phyloP scores from a whole-genome alignment of 371 early-diverging fungal genomes.

The Synchytrium microbalum region DNA sequence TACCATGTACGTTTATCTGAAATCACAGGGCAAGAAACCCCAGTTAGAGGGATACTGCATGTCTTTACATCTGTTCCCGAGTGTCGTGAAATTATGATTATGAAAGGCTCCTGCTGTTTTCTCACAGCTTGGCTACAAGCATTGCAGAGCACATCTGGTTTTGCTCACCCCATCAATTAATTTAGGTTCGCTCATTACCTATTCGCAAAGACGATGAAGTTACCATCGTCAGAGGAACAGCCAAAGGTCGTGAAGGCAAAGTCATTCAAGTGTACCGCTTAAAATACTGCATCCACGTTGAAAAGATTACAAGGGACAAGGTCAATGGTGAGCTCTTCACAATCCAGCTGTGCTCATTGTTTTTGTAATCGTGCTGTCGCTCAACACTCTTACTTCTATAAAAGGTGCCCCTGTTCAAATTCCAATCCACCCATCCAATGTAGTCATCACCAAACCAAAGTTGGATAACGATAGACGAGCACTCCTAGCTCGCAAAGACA shows the following conservation, averaged over 20 bases:
- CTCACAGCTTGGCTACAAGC: too few species aligned
- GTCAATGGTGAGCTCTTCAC: conserved; percentile 74
- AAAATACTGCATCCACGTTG: conserved; percentile 97
- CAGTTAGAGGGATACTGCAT: background rate
- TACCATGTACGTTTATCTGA: conserved; percentile 55
- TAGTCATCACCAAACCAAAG: conserved; percentile 89
- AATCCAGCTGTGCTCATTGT: conserved; percentile 3
- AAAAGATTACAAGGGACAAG: conserved; percentile 93
- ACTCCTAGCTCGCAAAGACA: conserved; percentile 72
- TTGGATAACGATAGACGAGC: conserved; percentile 91
- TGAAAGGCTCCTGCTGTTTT: too few species aligned
- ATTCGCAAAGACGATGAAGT: conserved; percentile 98
- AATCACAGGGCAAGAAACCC: background rate
- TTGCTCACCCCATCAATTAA: conserved; percentile 1
- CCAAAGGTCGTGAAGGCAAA: conserved; percentile 97
- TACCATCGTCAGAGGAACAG: conserved; percentile 83
- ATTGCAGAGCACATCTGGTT: conserved; percentile 1
- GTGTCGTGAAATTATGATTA: too few species aligned
- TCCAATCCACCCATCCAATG: conserved; percentile 97
- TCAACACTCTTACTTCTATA: background rate
- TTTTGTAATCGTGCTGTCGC: conserved; percentile 4
- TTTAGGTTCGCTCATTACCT: conserved; percentile 82
- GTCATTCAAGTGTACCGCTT: conserved; percentile 93
- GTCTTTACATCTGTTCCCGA: too few species aligned
- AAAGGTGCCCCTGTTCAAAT: conserved; percentile 72